phyloP scores from a whole-genome alignment of 495 filamentous ascomycete genomes.

The Sabuloglossum arenarium region DNA sequence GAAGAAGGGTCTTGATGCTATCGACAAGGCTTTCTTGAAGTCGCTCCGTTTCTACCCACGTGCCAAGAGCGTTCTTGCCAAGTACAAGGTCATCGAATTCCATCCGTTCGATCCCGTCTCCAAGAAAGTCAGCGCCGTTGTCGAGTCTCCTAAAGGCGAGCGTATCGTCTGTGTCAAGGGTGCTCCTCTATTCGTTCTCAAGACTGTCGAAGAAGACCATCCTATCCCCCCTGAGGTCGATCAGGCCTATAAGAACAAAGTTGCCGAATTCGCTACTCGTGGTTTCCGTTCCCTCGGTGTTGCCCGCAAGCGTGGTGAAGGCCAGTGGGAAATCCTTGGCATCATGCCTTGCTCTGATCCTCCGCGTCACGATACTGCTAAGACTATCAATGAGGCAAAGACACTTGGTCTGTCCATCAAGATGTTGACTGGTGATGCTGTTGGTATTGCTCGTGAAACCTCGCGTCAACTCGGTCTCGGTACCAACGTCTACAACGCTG shows the following conservation, averaged over 20 bases:
- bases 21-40: slow-evolving; percentile 88
- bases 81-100: slow-evolving; percentile 65
- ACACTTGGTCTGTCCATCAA: slow-evolving; percentile 74
- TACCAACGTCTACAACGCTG: slow-evolving; percentile 86
- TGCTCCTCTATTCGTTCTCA: slow-evolving; percentile 65
- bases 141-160: slow-evolving; percentile 63
- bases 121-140: slow-evolving; percentile 75
- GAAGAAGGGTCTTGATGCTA: slow-evolving; percentile 87
- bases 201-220: slow-evolving; percentile 65
- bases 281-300: slow-evolving; percentile 69
- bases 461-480: slow-evolving; percentile 78
- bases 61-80: slow-evolving; percentile 50
- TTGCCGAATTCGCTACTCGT: slow-evolving; percentile 69
- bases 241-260: slow-evolving; percentile 69
- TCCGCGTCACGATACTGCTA: slow-evolving; percentile 75
- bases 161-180: slow-evolving; percentile 78
- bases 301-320: slow-evolving; percentile 44
- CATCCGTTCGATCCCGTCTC: slow-evolving; percentile 83
- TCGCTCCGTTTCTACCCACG: slow-evolving; percentile 56
- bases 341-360: slow-evolving; percentile 90
- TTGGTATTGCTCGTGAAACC: slow-evolving; percentile 81
- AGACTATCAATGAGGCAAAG: slow-evolving; percentile 79
- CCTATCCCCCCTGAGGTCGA: slow-evolving; percentile 50
- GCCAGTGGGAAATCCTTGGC: slow-evolving; percentile 71
- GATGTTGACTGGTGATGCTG: slow-evolving; percentile 93